Conservation (phyloP, 2,329 filamentous ascomycete species). For the Trichoderma pleuroti region DNA sequence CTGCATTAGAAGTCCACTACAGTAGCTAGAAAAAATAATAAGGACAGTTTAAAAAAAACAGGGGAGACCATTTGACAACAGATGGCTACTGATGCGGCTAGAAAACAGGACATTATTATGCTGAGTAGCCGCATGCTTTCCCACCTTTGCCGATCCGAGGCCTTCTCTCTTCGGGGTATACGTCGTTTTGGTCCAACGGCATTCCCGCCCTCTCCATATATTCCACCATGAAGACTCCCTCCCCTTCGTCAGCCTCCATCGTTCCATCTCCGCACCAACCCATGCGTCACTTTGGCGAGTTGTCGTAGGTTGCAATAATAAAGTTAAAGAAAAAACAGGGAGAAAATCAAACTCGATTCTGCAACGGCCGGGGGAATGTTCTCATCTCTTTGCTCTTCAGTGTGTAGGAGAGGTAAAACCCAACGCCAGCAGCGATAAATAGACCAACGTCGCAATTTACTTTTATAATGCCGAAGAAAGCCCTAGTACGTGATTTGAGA, state of each 20-base stretch:
- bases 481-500: slow-evolving; percentile 29
- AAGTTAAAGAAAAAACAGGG: slow-evolving; percentile 27
- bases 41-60: slow-evolving; percentile 24
- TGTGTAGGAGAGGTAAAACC: slow-evolving; percentile 41
- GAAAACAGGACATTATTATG: slow-evolving; percentile 19
- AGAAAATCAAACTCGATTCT: slow-evolving; percentile 35
- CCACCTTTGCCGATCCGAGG: slow-evolving; percentile 11
- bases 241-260: slow-evolving; percentile 28
- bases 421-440: slow-evolving; percentile 49
- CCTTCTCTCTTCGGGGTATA: slow-evolving; percentile 23
- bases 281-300: slow-evolving; percentile 26
- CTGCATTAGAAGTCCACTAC: slow-evolving; percentile 62
- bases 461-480: slow-evolving; percentile 33
- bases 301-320: slow-evolving; percentile 26
- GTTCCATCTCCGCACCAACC: slow-evolving; percentile 29
- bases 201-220: slow-evolving; percentile 15
- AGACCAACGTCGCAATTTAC: slow-evolving; percentile 42
- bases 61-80: slow-evolving; percentile 30
- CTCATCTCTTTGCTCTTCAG: slow-evolving; percentile 42
- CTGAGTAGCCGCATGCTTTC: slow-evolving; percentile 21
- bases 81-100: slow-evolving; percentile 30
- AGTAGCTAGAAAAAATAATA: slow-evolving; percentile 47
- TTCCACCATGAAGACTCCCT: slow-evolving; percentile 23
- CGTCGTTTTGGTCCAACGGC: slow-evolving; percentile 21
- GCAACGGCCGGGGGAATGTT: slow-evolving; percentile 41